Conservation (phyloP, 495 filamentous ascomycete species). For the Talaromyces ruber region DNA sequence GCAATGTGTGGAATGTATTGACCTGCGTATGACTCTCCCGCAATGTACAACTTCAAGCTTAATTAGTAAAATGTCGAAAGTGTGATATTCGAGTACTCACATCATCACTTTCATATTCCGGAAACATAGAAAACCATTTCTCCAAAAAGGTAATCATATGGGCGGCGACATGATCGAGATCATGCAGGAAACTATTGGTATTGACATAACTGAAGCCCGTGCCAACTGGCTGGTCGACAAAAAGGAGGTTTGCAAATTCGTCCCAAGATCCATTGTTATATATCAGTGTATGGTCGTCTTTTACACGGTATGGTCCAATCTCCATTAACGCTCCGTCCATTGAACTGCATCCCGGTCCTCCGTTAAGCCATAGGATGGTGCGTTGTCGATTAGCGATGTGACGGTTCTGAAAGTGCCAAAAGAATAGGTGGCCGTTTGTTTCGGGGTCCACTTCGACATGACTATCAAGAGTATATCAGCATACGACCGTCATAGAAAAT, state of each 20-base stretch:
- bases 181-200: conserved; percentile 73
- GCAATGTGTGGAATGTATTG: conserved; percentile 97
- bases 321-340: conserved; percentile 98
- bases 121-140: conserved; percentile 83
- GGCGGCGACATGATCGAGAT: conserved; percentile 79
- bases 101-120: conserved; percentile 88
- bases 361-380: conserved; percentile 95
- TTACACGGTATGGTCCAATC: conserved; percentile 84
- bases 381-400: conserved; percentile 90
- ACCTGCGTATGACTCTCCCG: conserved; percentile 93
- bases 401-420: conserved; percentile 94
- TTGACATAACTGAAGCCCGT: conserved; percentile 95
- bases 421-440: conserved; percentile 89
- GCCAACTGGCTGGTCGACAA: conserved; percentile 94
- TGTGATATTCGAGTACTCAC: conserved; percentile 59
- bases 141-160: conserved; percentile 86
- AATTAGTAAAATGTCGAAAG: too few relatives aligned
- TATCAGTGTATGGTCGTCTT: conserved; percentile 61
- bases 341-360: conserved; percentile 91
- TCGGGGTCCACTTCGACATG: conserved; percentile 83
- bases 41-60: conserved; percentile 67
- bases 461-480: conserved; percentile 39
- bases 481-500: neutral
- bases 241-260: conserved; percentile 93
- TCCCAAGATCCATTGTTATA: conserved; percentile 93